Conservation (phyloP, 345 rosid species). For the Noccaea caerulescens region DNA sequence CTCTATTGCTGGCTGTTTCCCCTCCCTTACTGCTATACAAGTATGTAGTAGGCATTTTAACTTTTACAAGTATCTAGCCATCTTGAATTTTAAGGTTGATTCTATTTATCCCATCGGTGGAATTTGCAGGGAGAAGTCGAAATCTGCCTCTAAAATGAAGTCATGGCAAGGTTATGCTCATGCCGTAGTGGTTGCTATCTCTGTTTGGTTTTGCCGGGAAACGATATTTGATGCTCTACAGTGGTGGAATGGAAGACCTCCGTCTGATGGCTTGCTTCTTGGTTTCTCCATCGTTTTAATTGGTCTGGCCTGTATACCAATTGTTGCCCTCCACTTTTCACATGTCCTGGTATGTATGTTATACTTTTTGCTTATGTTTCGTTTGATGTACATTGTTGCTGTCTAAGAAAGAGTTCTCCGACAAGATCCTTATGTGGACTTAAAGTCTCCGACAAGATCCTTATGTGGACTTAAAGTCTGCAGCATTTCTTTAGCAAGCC, state of each 20-base stretch:
- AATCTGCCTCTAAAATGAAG: constrained; percentile 88
- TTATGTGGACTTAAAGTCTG: background rate
- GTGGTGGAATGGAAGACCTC: constrained; percentile 95
- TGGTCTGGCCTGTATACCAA: constrained; percentile 91
- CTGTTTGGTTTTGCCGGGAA: constrained; percentile 97
- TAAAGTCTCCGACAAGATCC: background rate
- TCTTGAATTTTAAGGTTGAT: constrained; percentile 8
- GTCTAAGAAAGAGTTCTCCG: constrained; percentile 11
- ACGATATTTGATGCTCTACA: constrained; percentile 95
- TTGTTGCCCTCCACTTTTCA: constrained; percentile 90
- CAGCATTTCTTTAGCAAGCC: constrained; percentile 15
- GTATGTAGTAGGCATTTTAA: constrained; percentile 47
- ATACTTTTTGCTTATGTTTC: background rate
- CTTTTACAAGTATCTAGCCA: background rate
- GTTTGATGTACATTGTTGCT: constrained; percentile 14
- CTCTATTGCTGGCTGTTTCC: constrained; percentile 81
- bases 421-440: constrained; percentile 6
- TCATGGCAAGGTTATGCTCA: constrained; percentile 97
- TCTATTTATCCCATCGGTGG: constrained; percentile 31
- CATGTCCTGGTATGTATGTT: constrained; percentile 76
- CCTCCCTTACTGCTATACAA: constrained; percentile 96
- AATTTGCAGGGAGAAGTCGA: constrained; percentile 76
- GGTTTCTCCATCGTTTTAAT: constrained; percentile 82
- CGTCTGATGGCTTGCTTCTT: constrained; percentile 93
- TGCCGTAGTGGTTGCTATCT: constrained; percentile 75